Conservation (phyloP, 164 flowering plant species). For the Litsea cubeba region DNA sequence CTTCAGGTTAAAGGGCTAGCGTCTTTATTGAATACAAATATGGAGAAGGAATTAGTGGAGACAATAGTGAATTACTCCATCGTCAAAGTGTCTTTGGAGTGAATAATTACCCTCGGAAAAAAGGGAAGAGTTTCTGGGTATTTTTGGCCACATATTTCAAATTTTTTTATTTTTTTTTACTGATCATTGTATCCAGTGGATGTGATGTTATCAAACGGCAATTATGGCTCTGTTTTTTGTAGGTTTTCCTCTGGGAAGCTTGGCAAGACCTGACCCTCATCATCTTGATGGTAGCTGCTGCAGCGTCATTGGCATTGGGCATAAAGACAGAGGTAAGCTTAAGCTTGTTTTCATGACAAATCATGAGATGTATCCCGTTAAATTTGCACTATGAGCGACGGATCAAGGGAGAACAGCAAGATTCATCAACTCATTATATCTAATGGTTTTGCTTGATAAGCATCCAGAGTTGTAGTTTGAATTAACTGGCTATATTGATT, state of each 20-base stretch:
- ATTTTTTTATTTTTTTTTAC: no score
- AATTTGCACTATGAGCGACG: no score
- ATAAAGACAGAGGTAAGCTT: constrained; percentile 81
- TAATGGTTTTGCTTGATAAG: no score
- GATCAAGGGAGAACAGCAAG: no score
- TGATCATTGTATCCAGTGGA: no score
- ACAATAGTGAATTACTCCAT: constrained; percentile 55
- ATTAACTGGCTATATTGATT: no score
- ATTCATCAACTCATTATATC: no score
- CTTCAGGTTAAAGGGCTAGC: constrained; percentile 66
- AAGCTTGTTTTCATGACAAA: no score
- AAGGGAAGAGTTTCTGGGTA: constrained; percentile 85
- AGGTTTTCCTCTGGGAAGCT: constrained; percentile 96
- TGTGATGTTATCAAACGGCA: not conserved
- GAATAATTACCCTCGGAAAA: constrained; percentile 84
- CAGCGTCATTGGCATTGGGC: constrained; percentile 77
- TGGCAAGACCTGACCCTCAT: constrained; percentile 90
- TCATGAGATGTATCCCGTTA: no score
- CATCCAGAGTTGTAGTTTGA: no score
- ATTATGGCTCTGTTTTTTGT: not conserved
- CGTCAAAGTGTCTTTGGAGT: constrained; percentile 70
- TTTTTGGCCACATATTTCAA: not conserved
- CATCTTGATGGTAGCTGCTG: constrained; percentile 94
- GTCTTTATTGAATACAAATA: constrained; percentile 49
- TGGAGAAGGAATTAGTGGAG: constrained; percentile 71